phyloP scores from a whole-genome alignment of 1,284 basidiomycete species.

The Irpex sp. region DNA sequence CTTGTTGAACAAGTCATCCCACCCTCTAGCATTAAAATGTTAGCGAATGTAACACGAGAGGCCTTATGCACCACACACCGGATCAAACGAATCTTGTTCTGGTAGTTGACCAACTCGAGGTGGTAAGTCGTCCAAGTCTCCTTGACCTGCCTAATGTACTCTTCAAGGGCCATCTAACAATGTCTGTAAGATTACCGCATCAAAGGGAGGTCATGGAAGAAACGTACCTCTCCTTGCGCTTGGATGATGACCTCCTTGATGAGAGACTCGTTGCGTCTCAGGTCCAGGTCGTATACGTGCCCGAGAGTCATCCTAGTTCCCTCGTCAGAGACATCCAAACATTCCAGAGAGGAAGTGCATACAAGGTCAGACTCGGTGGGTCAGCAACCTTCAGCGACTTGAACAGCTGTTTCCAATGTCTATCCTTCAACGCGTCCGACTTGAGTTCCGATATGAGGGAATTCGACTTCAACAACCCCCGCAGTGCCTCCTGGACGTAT shows the following conservation, averaged over 20 bases:
- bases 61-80: slow-evolving; percentile 42
- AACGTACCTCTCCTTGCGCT: slow-evolving; percentile 90
- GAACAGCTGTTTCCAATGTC: slow-evolving; percentile 98
- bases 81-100: slow-evolving; percentile 97
- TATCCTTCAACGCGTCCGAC: slow-evolving; percentile 95
- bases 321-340: slow-evolving; percentile 10
- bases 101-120: slow-evolving; percentile 96
- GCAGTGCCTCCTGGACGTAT: slow-evolving; percentile 91
- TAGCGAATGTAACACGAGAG: background rate
- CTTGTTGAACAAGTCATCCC: slow-evolving; percentile 97
- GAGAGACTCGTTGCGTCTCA: slow-evolving; percentile 86
- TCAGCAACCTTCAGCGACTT: slow-evolving; percentile 77
- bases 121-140: slow-evolving; percentile 97
- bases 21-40: slow-evolving; percentile 55
- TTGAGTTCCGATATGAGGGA: slow-evolving; percentile 89
- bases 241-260: slow-evolving; percentile 96
- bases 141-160: slow-evolving; percentile 93
- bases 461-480: slow-evolving; percentile 88
- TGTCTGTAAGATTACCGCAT: background rate
- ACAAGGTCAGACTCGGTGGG: slow-evolving; percentile 69
- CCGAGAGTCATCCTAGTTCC: slow-evolving; percentile 84
- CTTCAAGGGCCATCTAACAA: slow-evolving; percentile 86
- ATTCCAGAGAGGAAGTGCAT: slow-evolving; percentile 13
- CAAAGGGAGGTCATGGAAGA: too few species aligned
- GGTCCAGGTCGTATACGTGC: slow-evolving; percentile 95